Base-by-base conservation (phyloP, 208 protist genomes). In the Naegleria lovaniensis region DNA sequence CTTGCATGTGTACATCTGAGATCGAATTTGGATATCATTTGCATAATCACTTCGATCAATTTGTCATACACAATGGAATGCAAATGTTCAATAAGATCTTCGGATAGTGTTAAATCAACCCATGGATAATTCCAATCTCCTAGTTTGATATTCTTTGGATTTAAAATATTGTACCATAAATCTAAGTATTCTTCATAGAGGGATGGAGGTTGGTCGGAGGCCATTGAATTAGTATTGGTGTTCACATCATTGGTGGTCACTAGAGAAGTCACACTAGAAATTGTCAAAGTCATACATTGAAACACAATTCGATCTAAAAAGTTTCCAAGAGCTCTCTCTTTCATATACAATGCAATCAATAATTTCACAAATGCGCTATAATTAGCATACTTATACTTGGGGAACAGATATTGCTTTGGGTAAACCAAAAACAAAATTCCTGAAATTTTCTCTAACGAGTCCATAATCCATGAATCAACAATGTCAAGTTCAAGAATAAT, bases 371-470 rank as follows among this genome's bases (percentile, higher is more conserved):
- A 13, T 40, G 86, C 55, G 6, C 88, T 85, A 67, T 92, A 91
- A 19, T 84, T 92, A 67, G 86, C 91, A 39, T 84, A 88, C 4
- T 91, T 90, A 9, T 92, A 85, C n/a, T 91, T 92, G 4, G 92
- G 91, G 51, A 93, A 94, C 79, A 92, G 93, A 36, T 79, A 87
- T 43, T 92, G 83, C 43, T 93, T 90, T 15, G 92, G 92, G 76
- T 93, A 93, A 33, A 94, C 84, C 11, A 40, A 59, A 55, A 95
- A 91, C 43, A 93, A 48, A 40, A 89, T 85, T 36, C 91, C 85
- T 39, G 91, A 29, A n/a, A 92, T 92, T 1, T 88, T n/a, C 55
- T 93, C 84, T 75, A 94, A 48, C 9, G 93, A 89, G 51, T 91
- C 83, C 15, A 92, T 75, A 11, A 93, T 33, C 51, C 41, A 33